Percentiles rank a stretch among this genome's conserved stretches.
These are phyloP conservation scores for Phytophthora colocasiae DNA, from an alignment of 352 stramenopile species.

Conservation along the genomic window DNA sequence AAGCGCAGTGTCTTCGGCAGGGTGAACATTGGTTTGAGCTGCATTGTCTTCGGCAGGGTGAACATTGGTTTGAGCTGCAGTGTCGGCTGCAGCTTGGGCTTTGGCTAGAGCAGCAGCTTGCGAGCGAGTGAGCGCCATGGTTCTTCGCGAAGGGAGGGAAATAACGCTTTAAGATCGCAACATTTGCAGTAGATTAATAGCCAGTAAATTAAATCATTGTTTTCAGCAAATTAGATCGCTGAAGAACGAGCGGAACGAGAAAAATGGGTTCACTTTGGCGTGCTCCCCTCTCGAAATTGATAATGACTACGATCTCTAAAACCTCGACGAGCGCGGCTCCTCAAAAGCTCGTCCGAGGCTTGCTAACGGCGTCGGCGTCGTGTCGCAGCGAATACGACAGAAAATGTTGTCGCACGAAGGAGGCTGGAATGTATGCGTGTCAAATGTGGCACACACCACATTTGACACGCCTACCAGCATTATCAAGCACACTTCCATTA, in stretches of 20 bases:
- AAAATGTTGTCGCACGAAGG: too few species aligned
- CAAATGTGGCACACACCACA: too few species aligned
- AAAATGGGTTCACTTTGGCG: too few species aligned
- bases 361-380: too few species aligned
- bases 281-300: neutral
- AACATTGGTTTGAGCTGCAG: neutral
- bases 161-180: neutral
- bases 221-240: constrained; percentile 4
- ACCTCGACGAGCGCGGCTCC: constrained; percentile 5
- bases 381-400: too few species aligned
- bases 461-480: too few species aligned
- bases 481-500: too few species aligned
- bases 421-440: too few species aligned
- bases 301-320: constrained; percentile 2
- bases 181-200: neutral
- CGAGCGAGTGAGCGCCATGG: neutral
- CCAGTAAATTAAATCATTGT: constrained; percentile 2
- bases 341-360: too few species aligned
- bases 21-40: neutral
- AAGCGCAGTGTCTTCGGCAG: neutral
- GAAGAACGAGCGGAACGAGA: constrained; percentile 2
- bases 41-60: too few species aligned
- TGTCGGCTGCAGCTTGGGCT: neutral
- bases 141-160: neutral
- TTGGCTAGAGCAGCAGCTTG: neutral